Percentiles rank a stretch among this genome's conserved stretches.
These are phyloP conservation scores for Magnusiomyces paraingens DNA, from an alignment of 1,139 yeast genomes.

Conservation along the genomic window DNA sequence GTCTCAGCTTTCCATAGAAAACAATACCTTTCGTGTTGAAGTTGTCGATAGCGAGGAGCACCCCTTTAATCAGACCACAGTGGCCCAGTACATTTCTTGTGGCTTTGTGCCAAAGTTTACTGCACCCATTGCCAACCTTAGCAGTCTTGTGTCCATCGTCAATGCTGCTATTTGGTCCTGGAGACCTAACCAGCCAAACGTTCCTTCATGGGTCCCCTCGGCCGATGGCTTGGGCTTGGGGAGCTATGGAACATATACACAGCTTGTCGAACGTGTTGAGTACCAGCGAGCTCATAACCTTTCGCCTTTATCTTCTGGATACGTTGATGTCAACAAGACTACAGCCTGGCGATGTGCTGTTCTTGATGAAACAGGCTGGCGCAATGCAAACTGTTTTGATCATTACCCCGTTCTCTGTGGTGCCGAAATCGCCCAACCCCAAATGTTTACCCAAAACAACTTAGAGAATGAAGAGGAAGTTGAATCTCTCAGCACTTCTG, in stretches of 20 bases:
- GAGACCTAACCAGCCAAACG: slow-evolving; percentile 50
- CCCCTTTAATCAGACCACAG: slow-evolving; percentile 21
- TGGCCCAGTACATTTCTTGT: slow-evolving; percentile 38
- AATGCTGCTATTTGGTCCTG: slow-evolving; percentile 61
- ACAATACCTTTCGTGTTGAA: slow-evolving; percentile 3
- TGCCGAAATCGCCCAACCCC: slow-evolving; percentile 21
- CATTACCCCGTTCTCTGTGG: slow-evolving; percentile 52
- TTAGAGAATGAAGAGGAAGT: background rate
- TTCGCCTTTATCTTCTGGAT: too few relatives aligned
- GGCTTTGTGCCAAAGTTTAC: slow-evolving; percentile 58
- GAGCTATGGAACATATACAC: background rate
- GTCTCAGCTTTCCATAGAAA: slow-evolving; percentile 5
- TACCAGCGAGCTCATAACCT: too few relatives aligned
- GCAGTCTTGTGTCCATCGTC: slow-evolving; percentile 28
- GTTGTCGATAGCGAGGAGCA: slow-evolving; percentile 11
- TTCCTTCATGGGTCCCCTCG: background rate
- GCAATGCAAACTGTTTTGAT: slow-evolving; percentile 57
- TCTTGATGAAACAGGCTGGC: slow-evolving; percentile 46
- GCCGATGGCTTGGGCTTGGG: background rate
- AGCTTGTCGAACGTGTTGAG: background rate
- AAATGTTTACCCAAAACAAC: background rate
- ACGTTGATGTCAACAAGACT: slow-evolving; percentile 20
- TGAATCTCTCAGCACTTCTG: background rate
- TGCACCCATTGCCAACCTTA: slow-evolving; percentile 22
- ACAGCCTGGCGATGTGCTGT: slow-evolving; percentile 59